A percentile compares a stretch with the other conserved stretches of the same genome.
These are phyloP conservation scores for Pharnaceum exiguum DNA, from an alignment of 148 eudicot genomes.

Conservation along the genomic window DNA sequence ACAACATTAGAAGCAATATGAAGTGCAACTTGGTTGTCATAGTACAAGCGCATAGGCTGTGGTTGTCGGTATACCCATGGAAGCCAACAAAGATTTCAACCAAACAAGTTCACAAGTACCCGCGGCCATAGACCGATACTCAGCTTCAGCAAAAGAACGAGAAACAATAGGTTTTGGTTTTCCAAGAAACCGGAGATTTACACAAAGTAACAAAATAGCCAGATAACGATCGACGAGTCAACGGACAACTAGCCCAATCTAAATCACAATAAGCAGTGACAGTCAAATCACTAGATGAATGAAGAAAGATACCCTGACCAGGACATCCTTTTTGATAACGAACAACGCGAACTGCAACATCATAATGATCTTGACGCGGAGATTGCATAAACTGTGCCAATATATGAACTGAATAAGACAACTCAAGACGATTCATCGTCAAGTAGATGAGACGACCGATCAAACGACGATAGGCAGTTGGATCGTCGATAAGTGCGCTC, in stretches of 20 bases:
- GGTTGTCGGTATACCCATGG: background rate
- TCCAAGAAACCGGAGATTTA: background rate
- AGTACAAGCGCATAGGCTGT: background rate
- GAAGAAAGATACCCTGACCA: background rate
- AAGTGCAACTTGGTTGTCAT: background rate
- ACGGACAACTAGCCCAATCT: background rate
- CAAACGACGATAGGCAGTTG: background rate
- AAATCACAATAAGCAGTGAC: background rate
- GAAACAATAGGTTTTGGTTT: background rate
- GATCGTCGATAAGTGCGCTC: background rate
- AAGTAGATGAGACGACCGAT: background rate
- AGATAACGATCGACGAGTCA: background rate
- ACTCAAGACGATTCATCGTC: background rate
- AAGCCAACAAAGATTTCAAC: background rate
- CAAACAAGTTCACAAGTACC: background rate
- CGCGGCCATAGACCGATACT: background rate
- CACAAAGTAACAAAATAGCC: background rate
- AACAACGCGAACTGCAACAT: background rate
- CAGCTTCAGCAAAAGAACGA: background rate
- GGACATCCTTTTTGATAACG: background rate
- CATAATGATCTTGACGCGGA: background rate
- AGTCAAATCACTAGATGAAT: background rate
- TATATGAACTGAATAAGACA: background rate
- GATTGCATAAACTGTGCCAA: constrained; percentile 3
- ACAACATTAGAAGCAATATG: background rate